phyloP scores from a whole-genome alignment of 1,139 yeast genomes.

The Nematodospora anomalae region DNA sequence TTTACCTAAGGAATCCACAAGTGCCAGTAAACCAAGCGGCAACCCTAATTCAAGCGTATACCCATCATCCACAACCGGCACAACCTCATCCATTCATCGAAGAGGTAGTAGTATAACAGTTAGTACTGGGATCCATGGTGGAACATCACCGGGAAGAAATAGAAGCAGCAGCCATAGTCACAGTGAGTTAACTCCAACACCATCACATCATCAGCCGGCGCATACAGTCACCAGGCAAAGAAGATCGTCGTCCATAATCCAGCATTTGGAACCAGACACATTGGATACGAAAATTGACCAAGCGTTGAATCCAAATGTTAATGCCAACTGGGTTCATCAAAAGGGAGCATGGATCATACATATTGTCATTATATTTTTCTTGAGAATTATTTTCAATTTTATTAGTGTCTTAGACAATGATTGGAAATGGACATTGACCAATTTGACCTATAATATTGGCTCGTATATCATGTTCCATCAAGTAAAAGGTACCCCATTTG shows the following conservation, averaged over 20 bases:
- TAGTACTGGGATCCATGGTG: neutral
- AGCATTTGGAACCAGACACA: constrained; percentile 90
- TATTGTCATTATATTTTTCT: constrained; percentile 71
- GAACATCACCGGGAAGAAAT: constrained; percentile 12
- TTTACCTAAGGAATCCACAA: neutral
- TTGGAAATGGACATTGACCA: constrained; percentile 92
- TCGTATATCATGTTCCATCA: constrained; percentile 95
- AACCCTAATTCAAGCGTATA: too few relatives aligned
- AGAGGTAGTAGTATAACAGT: constrained; percentile 2
- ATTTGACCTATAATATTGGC: constrained; percentile 85
- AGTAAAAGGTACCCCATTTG: constrained; percentile 96
- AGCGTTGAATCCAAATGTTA: constrained; percentile 81
- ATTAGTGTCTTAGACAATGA: constrained; percentile 71
- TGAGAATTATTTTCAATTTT: constrained; percentile 75
- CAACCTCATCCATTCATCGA: neutral
- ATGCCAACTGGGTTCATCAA: constrained; percentile 94
- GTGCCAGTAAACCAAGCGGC: too few relatives aligned
- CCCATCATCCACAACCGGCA: constrained; percentile 1
- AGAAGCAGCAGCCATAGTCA: constrained; percentile 13
- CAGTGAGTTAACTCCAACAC: constrained; percentile 24
- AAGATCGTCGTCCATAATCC: constrained; percentile 57
- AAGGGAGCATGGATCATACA: constrained; percentile 97
- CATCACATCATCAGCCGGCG: constrained; percentile 27
- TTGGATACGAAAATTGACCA: constrained; percentile 93
- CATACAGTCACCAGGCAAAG: constrained; percentile 39